These are phyloP conservation scores for Cenchrus americanus DNA, from an alignment of 176 grass and related monocot species.

Conservation along the genomic window DNA sequence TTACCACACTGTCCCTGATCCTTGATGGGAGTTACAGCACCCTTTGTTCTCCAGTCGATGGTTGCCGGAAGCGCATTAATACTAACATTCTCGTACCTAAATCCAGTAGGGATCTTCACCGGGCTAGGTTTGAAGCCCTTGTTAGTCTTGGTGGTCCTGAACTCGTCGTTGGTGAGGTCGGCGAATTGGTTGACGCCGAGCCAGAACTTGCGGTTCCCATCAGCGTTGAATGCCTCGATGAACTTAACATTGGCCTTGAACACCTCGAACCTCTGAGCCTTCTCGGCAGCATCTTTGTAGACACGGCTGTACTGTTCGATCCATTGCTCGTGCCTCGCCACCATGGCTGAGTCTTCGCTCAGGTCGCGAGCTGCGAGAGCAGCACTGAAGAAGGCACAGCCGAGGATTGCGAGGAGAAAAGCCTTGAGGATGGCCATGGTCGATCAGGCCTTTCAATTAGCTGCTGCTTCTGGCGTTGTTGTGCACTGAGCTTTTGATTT, in stretches of 20 bases:
- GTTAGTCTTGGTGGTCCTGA: neutral
- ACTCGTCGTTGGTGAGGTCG: conserved; percentile 13
- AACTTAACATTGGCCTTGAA: conserved; percentile 38
- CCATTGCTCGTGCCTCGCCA: conserved; percentile 9
- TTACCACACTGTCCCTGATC: conserved; percentile 26
- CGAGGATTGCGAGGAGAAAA: neutral
- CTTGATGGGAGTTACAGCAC: conserved; percentile 32
- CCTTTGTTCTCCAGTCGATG: conserved; percentile 17
- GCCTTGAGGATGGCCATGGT: neutral
- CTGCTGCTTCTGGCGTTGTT: neutral
- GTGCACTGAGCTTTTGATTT: neutral
- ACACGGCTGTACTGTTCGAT: neutral
- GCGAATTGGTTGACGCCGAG: conserved; percentile 24
- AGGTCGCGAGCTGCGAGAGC: neutral
- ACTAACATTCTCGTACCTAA: conserved; percentile 10
- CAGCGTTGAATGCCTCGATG: conserved; percentile 20
- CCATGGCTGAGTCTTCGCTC: neutral
- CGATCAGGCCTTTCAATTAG: neutral
- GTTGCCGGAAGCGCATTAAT: neutral
- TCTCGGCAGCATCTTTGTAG: conserved; percentile 12
- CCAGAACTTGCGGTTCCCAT: neutral
- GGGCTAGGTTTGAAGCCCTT: conserved; percentile 15
- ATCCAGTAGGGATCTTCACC: neutral
- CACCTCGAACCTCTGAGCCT: neutral
- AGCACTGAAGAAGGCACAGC: neutral